Base-by-base conservation (phyloP, 73 alveolate genomes). In the Urostyla sp. region DNA sequence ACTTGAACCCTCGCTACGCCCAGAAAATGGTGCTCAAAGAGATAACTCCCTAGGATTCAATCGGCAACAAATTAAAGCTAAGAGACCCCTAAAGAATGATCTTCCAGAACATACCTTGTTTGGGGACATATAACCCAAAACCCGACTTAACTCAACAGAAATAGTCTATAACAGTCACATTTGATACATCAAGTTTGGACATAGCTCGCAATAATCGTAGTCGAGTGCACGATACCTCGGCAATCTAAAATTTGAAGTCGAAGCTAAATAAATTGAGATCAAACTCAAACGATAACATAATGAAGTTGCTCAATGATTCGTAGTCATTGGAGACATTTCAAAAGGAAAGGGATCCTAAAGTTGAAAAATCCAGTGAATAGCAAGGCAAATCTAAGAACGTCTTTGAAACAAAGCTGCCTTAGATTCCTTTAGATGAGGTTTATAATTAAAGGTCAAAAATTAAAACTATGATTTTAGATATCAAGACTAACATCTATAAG, bases 111-210 rank as follows among this genome's bases (percentile, higher is more conserved):
- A 3, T 37, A 7, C 79, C 79, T 10, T 63, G 54, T 6, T 48
- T 63, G 21, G 79, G 79, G 10, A 63, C 79, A 40, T 63, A 63
- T 37, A 60, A 63, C 23, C 79, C 79, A 10, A 63, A 63, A 26
- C 60, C 60, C 4, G 40, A 63, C 21, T 57, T 24, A 16, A 40
- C 44, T 13, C 61, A 63, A 32, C 50, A 6, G 32, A 35, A 50
- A 5, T 31, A 40, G 26, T 1, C 43, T 2, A 16, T 38, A 16
- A 60, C 55, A 6, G 37, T 63, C 27, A 21, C 79, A 11, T 63
- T 63, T 37, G 79, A 63, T 24, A 63, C 27, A 21, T 36, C 79
- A 3, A 21, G 61, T 10, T 16, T 43, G n/a, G 20, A 24, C n/a
- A n/a, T n/a, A n/a, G n/a, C n/a, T n/a, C n/a, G n/a, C n/a, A n/a